phyloP scores from a whole-genome alignment of 164 flowering plant genomes.

The Platanus orientalis region DNA sequence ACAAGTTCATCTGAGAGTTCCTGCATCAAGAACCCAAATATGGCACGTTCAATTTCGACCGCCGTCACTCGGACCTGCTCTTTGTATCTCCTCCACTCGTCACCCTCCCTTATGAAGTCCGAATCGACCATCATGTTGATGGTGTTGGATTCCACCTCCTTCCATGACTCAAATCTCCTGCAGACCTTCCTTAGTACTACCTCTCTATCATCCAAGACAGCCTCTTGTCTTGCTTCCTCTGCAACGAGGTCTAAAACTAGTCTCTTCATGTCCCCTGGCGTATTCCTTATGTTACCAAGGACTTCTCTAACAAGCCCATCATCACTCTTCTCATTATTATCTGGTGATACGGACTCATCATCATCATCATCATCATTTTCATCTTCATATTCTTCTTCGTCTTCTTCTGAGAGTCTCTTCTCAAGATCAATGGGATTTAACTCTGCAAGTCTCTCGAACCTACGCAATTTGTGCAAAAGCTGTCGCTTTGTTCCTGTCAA shows the following conservation, averaged over 20 bases:
- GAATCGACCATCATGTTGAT: slow-evolving; percentile 83
- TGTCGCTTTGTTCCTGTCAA: slow-evolving; percentile 64
- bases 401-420: slow-evolving; percentile 47
- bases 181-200: slow-evolving; percentile 35
- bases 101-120: slow-evolving; percentile 44
- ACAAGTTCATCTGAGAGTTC: slow-evolving; percentile 58
- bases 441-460: slow-evolving; percentile 69
- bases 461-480: slow-evolving; percentile 56
- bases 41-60: slow-evolving; percentile 43
- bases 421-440: slow-evolving; percentile 80
- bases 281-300: slow-evolving; percentile 5
- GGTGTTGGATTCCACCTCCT: slow-evolving; percentile 55
- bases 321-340: slow-evolving; percentile 7
- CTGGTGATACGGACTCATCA: slow-evolving; percentile 10
- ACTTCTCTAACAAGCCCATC: slow-evolving; percentile 24
- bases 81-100: slow-evolving; percentile 42
- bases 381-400: slow-evolving; percentile 26
- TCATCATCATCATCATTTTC: slow-evolving; percentile 11
- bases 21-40: slow-evolving; percentile 45
- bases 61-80: slow-evolving; percentile 37
- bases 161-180: slow-evolving; percentile 60
- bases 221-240: slow-evolving; percentile 38
- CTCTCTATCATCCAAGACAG: slow-evolving; percentile 14
- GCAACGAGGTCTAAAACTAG: slow-evolving; percentile 49
- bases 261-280: slow-evolving; percentile 48